These are phyloP conservation scores for Hymenoscyphus linearis DNA, from an alignment of 2,329 filamentous ascomycete species.

Conservation along the genomic window DNA sequence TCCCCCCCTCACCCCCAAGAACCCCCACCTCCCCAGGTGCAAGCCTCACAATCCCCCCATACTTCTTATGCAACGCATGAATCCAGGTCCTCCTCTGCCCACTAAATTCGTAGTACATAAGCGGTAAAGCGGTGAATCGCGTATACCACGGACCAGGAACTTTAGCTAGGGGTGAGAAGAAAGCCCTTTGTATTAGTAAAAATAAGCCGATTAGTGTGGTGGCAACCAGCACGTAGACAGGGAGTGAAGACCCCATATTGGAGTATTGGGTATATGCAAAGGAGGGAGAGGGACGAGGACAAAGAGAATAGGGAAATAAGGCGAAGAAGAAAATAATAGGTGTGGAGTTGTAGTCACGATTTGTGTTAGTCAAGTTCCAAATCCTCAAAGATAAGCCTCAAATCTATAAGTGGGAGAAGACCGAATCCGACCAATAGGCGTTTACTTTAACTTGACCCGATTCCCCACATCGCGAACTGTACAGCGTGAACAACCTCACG, in stretches of 20 bases:
- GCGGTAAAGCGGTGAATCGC: constrained; percentile 18
- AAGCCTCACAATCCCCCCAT: constrained; percentile 54
- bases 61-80: constrained; percentile 48
- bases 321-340: background rate
- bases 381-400: background rate
- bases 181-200: background rate
- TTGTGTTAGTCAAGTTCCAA: background rate
- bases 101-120: constrained; percentile 43
- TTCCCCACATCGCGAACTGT: background rate
- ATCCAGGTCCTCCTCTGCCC: constrained; percentile 49
- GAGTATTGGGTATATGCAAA: background rate
- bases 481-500: background rate
- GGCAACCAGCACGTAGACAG: background rate
- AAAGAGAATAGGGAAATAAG: background rate
- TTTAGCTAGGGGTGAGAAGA: constrained; percentile 20
- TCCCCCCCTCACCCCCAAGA: constrained; percentile 49
- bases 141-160: constrained; percentile 25
- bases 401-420: background rate
- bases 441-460: background rate
- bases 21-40: constrained; percentile 56
- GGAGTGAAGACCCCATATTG: background rate
- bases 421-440: background rate
- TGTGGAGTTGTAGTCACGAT: no score
- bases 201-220: background rate
- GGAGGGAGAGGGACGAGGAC: background rate